Base-by-base conservation (phyloP, 257 asterid species). In the Avicennia marina region DNA sequence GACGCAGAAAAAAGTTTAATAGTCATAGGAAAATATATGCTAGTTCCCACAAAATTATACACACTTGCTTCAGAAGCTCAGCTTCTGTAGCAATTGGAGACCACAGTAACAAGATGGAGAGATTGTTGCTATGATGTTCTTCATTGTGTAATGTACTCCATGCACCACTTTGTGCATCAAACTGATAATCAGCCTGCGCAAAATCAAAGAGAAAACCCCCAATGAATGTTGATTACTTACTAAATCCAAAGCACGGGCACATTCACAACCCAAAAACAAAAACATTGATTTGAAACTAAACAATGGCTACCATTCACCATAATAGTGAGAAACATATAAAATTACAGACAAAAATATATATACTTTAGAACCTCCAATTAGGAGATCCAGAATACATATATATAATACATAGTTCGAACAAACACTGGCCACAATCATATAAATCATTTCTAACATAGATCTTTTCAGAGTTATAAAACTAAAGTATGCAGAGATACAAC, bases 51-150 rank as follows among this genome's bases (percentile, higher is more conserved):
- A 48, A 70, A 48, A 64, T 61, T 58, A 51, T n/a, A 70, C 95
- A 19, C 71, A 90, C 98, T 73, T 85, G 96, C 75, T 85, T 75
- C 74, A 87, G 66, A 76, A 90, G 88, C 54, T 76, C 89, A 17
- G 77, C 80, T 69, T 82, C 91, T n/a, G 85, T 71, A 15, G 87
- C 41, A 68, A 72, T 71, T 21, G 98, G 98, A 62, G 95, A 85
- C 96, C 98, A 90, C 68, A 59, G 77, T 75, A 83, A 68, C 69
- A 90, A 67, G 67, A 81, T 59, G 19, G 95, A 69, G 31, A 90
- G 89, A 72, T 90, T 90, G 45, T 27, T 71, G 58, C 36, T 66
- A 64, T 72, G 69, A 60, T 76, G 83, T 18, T 74, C 77, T 60
- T 74, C 74, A 57, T 54, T 66, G 58, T 65, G 74, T 49, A 83